Evolutionary conservation across 805 yeast genomes (phyloP).

Genomic region (Brettanomyces custersianus): DNA sequence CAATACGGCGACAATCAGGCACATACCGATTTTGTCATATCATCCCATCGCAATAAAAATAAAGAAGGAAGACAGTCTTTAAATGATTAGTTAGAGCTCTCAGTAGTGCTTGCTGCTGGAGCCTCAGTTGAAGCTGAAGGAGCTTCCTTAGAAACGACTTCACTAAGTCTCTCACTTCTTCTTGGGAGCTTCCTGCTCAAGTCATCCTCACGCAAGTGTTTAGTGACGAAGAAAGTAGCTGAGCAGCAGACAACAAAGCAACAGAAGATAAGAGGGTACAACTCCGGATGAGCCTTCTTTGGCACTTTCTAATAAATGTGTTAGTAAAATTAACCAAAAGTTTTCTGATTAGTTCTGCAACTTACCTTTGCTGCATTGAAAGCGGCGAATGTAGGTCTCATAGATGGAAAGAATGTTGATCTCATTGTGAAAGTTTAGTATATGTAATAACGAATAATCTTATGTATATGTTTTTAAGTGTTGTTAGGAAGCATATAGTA

Average conservation of each 20-base stretch:
- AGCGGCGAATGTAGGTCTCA: slow-evolving; percentile 2
- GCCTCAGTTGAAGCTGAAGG: background rate
- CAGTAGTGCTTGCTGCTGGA: no score
- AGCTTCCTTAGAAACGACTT: no score
- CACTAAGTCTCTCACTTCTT: slow-evolving; percentile 28
- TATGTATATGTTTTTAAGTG: no score
- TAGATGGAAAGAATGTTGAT: slow-evolving; percentile 1
- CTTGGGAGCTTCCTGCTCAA: slow-evolving; percentile 39
- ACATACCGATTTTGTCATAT: no score
- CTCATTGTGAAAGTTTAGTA: background rate
- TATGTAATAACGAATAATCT: background rate
- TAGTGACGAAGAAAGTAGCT: slow-evolving; percentile 43
- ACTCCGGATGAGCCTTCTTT: slow-evolving; percentile 36
- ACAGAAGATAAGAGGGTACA: slow-evolving; percentile 49
- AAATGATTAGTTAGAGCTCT: no score
- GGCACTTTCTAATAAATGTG: background rate
- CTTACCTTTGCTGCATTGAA: slow-evolving; percentile 1
- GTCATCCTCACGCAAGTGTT: slow-evolving; percentile 41
- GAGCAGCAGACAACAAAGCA: slow-evolving; percentile 43
- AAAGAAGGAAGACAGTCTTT: no score
- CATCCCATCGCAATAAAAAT: no score
- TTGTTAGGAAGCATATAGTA: no score
- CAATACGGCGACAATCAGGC: no score
- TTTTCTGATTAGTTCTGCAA: background rate
- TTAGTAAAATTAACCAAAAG: background rate